Conservation (phyloP, 2,329 filamentous ascomycete genomes). For the Cryphonectria japonica region DNA sequence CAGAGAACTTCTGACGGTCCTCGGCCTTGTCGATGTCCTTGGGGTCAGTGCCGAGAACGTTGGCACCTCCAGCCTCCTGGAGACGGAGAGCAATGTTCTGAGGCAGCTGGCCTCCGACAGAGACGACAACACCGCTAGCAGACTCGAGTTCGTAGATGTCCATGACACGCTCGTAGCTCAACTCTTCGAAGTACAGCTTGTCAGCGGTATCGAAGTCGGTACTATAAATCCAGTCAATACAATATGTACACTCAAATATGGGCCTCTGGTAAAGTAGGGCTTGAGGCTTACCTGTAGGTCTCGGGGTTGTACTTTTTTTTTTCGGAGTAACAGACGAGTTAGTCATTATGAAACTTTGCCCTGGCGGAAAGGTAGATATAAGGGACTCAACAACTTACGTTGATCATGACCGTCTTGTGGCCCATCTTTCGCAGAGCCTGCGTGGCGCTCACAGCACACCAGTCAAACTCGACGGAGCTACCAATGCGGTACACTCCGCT, state of each 20-base stretch:
- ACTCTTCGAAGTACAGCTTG: constrained; percentile 93
- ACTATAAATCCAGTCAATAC: background rate
- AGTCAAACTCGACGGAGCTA: constrained; percentile 97
- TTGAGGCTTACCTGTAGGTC: constrained; percentile 57
- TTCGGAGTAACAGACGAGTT: background rate
- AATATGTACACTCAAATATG: background rate
- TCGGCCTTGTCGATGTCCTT: constrained; percentile 97
- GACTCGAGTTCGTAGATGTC: constrained; percentile 96
- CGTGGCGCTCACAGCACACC: constrained; percentile 93
- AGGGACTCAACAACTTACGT: constrained; percentile 52
- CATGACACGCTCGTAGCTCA: constrained; percentile 97
- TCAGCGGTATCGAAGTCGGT: constrained; percentile 92
- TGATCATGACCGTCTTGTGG: constrained; percentile 98
- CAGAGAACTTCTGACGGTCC: constrained; percentile 97
- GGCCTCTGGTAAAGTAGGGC: background rate
- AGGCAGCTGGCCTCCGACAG: constrained; percentile 92
- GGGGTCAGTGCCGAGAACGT: constrained; percentile 90
- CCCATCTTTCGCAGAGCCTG: constrained; percentile 82
- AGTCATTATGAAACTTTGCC: background rate
- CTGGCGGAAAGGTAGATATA: background rate
- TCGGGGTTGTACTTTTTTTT: constrained; percentile 69
- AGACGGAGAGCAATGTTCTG: constrained; percentile 97
- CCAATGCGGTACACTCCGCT: constrained; percentile 98
- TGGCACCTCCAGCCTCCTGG: constrained; percentile 87
- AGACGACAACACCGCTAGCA: constrained; percentile 87